Percentiles rank a stretch among this genome's conserved stretches.
Evolutionary conservation across 345 rosid genomes (phyloP).

Genomic region (Brassica incana): DNA sequence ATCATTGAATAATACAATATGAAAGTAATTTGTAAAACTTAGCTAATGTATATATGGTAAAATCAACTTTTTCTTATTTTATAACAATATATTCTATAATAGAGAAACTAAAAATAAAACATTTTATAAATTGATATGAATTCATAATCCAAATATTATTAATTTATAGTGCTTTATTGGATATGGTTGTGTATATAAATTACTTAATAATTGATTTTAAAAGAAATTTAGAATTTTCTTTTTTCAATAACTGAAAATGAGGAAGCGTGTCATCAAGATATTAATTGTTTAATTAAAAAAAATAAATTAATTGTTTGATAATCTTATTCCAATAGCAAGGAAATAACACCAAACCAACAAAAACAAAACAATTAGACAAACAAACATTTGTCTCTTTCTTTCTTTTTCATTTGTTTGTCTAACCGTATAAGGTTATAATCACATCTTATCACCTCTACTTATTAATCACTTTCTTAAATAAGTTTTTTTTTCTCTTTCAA

Average conservation of each 20-base stretch:
- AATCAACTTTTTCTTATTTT: too few relatives aligned
- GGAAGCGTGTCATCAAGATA: not conserved
- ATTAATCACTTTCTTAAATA: not conserved
- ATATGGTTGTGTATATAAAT: not conserved
- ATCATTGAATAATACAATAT: too few relatives aligned
- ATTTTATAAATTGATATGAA: too few relatives aligned
- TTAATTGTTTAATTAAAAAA: too few relatives aligned
- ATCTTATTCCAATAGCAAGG: conserved; percentile 24
- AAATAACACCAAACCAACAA: conserved; percentile 26
- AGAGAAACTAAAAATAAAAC: too few relatives aligned
- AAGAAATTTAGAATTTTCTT: not conserved
- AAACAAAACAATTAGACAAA: conserved; percentile 5
- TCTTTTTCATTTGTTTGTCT: conserved; percentile 9
- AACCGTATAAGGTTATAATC: conserved; percentile 16
- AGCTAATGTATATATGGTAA: too few relatives aligned
- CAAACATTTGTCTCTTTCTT: conserved; percentile 18
- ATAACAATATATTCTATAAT: too few relatives aligned
- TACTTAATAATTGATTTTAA: not conserved
- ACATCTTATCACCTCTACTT: not conserved
- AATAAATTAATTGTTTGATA: not conserved
- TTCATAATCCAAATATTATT: too few relatives aligned
- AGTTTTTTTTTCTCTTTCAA: not conserved
- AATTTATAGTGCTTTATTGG: too few relatives aligned
- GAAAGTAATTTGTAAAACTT: too few relatives aligned
- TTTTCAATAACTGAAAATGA: not conserved